A percentile compares a stretch with the other conserved stretches of the same genome.
These are phyloP conservation scores for Cercospora beticola DNA, from an alignment of 2,329 filamentous ascomycete species.

Conservation along the genomic window DNA sequence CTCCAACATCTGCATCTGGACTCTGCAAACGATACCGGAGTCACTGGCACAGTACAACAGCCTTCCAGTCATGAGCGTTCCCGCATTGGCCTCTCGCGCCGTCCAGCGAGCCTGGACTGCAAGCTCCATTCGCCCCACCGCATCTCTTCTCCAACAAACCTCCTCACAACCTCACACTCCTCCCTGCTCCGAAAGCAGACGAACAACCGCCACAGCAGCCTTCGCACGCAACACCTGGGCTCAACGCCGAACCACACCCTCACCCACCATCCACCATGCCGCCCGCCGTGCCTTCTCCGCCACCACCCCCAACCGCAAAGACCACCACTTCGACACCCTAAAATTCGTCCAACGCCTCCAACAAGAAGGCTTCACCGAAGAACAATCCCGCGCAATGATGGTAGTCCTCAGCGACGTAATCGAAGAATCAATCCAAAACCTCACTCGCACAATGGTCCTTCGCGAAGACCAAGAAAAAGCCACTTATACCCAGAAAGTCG, in stretches of 20 bases:
- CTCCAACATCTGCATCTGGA: not conserved
- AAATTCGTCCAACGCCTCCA: slow-evolving; percentile 92
- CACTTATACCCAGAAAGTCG: slow-evolving; percentile 81
- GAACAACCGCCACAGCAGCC: slow-evolving; percentile 26
- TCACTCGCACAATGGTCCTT: slow-evolving; percentile 96
- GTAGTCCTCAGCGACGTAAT: slow-evolving; percentile 94
- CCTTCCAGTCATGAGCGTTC: slow-evolving; percentile 9
- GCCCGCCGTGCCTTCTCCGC: slow-evolving; percentile 60
- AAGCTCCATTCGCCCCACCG: slow-evolving; percentile 30
- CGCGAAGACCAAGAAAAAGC: slow-evolving; percentile 87
- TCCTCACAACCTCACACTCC: slow-evolving; percentile 13
- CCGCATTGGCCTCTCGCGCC: slow-evolving; percentile 25
- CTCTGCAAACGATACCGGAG: not conserved
- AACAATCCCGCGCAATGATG: slow-evolving; percentile 98
- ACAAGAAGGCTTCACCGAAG: slow-evolving; percentile 90
- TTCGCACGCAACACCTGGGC: slow-evolving; percentile 26
- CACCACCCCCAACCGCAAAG: slow-evolving; percentile 60
- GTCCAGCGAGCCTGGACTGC: slow-evolving; percentile 42
- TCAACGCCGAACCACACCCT: slow-evolving; percentile 11
- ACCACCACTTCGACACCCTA: slow-evolving; percentile 97
- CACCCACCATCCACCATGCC: slow-evolving; percentile 11
- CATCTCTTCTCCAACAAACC: slow-evolving; percentile 20
- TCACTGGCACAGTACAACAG: not conserved
- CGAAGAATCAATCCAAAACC: slow-evolving; percentile 95
- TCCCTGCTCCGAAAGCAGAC: not conserved